phyloP scores from a whole-genome alignment of 495 filamentous ascomycete species.

The Annulohypoxylon bovei region DNA sequence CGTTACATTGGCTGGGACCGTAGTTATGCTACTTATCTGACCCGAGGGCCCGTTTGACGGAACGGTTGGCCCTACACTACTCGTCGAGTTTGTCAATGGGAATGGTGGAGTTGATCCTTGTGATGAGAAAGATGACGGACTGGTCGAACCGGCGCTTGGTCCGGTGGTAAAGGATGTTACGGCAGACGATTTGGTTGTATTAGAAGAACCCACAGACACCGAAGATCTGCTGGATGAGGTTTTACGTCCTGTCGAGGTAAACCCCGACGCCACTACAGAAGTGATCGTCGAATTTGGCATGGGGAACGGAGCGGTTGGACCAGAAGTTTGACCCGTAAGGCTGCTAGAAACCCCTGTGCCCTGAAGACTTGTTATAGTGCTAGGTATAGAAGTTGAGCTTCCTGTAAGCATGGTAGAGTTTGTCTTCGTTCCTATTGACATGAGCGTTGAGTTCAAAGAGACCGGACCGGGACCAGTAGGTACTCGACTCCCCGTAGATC shows the following conservation, averaged over 20 bases:
- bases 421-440: not conserved
- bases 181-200: slow-evolving; percentile 2
- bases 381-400: not conserved
- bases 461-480: slow-evolving; percentile 26
- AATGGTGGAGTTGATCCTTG: slow-evolving; percentile 24
- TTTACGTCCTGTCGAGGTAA: slow-evolving; percentile 6
- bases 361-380: not conserved
- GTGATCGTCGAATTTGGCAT: slow-evolving; percentile 35
- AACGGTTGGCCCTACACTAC: not conserved
- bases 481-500: slow-evolving; percentile 22
- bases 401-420: slow-evolving; percentile 15
- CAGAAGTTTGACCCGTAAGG: slow-evolving; percentile 2
- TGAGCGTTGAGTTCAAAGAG: slow-evolving; percentile 12
- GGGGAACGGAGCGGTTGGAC: slow-evolving; percentile 34
- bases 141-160: slow-evolving; percentile 16
- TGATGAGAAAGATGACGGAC: not conserved
- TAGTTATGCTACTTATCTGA: not conserved
- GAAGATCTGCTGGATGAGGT: slow-evolving; percentile 13
- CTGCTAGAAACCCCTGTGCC: slow-evolving; percentile 17
- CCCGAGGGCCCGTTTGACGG: slow-evolving; percentile 14
- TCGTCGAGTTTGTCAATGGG: slow-evolving; percentile 31
- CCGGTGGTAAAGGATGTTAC: not conserved
- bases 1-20: slow-evolving; percentile 1
- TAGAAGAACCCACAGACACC: not conserved
- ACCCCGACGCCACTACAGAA: not conserved